A percentile compares a stretch with the other conserved stretches of the same genome.
Evolutionary conservation across 1,284 basidiomycete genomes (phyloP).

Genomic region (Neonothopanus nambi): DNA sequence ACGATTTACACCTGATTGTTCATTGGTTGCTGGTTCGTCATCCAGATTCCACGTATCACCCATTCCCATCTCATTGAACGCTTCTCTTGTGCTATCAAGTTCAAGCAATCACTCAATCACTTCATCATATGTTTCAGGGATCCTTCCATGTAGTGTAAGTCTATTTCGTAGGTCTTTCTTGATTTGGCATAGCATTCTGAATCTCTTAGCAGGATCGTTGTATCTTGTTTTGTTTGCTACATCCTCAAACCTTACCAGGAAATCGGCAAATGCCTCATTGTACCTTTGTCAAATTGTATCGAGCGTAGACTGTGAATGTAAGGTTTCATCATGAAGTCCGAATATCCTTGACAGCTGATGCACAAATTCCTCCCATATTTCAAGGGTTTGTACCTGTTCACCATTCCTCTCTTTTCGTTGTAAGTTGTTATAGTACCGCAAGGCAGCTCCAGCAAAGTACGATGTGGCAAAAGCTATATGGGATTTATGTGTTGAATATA

Average conservation of each 20-base stretch:
- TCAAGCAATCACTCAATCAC: not conserved
- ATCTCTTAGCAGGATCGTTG: not conserved
- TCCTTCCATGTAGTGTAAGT: not conserved
- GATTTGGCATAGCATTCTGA: not conserved
- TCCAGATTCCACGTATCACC: not conserved
- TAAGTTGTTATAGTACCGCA: not conserved
- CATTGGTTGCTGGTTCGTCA: not conserved
- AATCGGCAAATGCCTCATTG: no score
- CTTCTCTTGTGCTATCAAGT: not conserved
- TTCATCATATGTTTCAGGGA: not conserved
- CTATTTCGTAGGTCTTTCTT: not conserved
- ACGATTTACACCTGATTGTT: not conserved
- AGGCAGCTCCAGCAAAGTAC: constrained; percentile 3
- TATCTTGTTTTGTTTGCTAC: no score
- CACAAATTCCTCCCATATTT: not conserved
- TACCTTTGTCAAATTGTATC: no score
- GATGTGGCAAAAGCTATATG: constrained; percentile 1
- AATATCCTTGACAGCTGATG: not conserved
- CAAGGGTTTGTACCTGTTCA: not conserved
- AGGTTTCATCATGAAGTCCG: constrained; percentile 2
- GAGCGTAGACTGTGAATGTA: no score
- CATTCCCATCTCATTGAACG: constrained; percentile 1
- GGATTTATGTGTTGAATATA: no score
- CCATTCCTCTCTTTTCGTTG: not conserved
- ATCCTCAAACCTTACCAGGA: no score